Evolutionary conservation across 257 asterid genomes (phyloP), one percentile per base, ranked within the genome.

Genomic region (Echites panduratus): DNA sequence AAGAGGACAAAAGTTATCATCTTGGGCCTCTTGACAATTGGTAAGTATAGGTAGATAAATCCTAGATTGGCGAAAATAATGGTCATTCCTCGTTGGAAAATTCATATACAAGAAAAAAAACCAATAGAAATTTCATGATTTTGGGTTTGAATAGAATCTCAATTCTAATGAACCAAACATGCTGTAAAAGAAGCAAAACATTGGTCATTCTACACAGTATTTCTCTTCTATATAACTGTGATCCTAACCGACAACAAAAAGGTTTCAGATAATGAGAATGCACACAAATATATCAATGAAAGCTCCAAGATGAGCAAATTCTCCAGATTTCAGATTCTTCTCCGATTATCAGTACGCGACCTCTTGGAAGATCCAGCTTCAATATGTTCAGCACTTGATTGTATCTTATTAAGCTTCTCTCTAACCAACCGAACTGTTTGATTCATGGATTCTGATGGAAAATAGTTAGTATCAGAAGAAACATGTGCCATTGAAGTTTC

Each of bases 361-460:
- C 83, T 84, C 82, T 90, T 92, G 54, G 94, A 79, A n/a, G 88
- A 76, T 45, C 82, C 86, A 4, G 80, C 79, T 76, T 85, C 90
- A 77, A 52, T 62, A 27, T 79, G 71, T 22, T 71, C 84, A 4
- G 74, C 61, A 54, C 89, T 79, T 67, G 97, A 84, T 84, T 85
- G 86, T 78, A 45, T 45, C 50, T 45, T 12, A 12, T 45, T 45
- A 45, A 45, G 14, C 50, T 45, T 45, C 50, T 45, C 50, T 45
- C 50, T 45, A 45, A 45, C 50, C 9, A 45, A 7, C 50, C 9
- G 13, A 12, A 45, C 50, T 1, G 97, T 93, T 80, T 76, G 87
- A 73, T 93, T 93, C 98, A 90, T 90, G 61, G 98, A 93, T 67
- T 85, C 77, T 11, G 88, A 83, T 3, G 94, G 84, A 70, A 90